Percentiles rank a stretch among this genome's conserved stretches.
Conservation (phyloP, 176 grass and related monocot species). For the Cenchrus fungigraminus region DNA sequence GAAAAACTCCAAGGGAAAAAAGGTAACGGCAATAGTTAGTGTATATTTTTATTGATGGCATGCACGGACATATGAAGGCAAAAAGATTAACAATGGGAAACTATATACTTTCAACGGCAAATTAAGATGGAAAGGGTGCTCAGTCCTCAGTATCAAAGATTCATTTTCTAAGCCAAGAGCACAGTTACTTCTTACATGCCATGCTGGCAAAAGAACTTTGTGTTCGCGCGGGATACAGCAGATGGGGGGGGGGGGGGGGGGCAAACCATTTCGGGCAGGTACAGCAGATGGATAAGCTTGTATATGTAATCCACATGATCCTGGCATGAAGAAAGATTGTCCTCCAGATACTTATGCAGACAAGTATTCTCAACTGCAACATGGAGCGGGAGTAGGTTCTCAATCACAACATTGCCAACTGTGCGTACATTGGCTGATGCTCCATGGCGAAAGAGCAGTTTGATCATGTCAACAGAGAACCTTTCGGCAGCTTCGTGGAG, state of each 20-base stretch:
- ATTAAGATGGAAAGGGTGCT: background rate
- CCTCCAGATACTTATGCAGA: slow-evolving; percentile 24
- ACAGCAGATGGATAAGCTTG: background rate
- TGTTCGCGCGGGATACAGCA: background rate
- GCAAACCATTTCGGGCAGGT: background rate
- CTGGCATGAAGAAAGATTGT: background rate
- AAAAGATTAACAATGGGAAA: background rate
- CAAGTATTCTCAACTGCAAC: slow-evolving; percentile 17
- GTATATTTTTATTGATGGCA: background rate
- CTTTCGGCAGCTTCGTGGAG: slow-evolving; percentile 22
- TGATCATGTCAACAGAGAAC: slow-evolving; percentile 27
- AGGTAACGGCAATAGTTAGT: background rate
- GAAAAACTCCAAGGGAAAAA: background rate
- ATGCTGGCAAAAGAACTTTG: background rate
- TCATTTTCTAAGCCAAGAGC: background rate
- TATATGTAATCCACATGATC: background rate
- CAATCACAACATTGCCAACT: background rate
- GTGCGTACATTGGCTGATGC: slow-evolving; percentile 29
- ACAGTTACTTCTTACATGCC: background rate
- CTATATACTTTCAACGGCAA: background rate
- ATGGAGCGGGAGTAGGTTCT: slow-evolving; percentile 7
- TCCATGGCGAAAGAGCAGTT: background rate
- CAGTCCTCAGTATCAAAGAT: background rate
- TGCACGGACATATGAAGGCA: background rate
- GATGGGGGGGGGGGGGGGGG: background rate